Evolutionary conservation across 192 early-diverging fungal genomes (phyloP), one percentile per base, ranked within the genome.

Genomic region (Fimicolochytrium jonesii): DNA sequence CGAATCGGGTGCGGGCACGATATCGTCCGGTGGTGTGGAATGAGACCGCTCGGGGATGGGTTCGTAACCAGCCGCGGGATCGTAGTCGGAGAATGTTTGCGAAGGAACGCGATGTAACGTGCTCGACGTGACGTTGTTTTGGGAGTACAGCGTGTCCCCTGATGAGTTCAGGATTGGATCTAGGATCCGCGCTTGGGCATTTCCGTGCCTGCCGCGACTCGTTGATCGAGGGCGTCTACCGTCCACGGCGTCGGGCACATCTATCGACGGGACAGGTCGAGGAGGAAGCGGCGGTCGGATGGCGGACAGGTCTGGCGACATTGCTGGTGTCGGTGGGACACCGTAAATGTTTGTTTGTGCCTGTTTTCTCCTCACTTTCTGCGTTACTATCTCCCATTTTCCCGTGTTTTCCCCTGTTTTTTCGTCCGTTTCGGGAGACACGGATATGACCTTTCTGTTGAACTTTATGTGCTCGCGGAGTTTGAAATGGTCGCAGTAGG

Each of bases 391-490:
- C 42, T 72, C 59, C 81, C 81, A 83, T 0, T 72, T 50, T 9
- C 68, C 73, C 6, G 73, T 75, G 33, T 60, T 47, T 4, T 61
- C 69, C 11, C 67, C 51, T n/a, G n/a, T n/a, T 2, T 60, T 47
- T 30, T 63, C 56, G 22, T 77, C 75, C 18, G 72, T 32, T 30
- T 77, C 63, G 22, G 77, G 73, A 6, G 62, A 60, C 11, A 80
- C 41, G 32, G 76, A 68, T 25, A 79, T 31, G 11, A 86, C 85
- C 23, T 64, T 73, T 2, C 78, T 71, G 29, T 73, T 64, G 43
- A 84, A 80, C 20, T 77, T 74, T 47, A 86, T 86, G 68, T 83
- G 62, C 23, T 59, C 44, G 0, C 36, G 29, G 52, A 86, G 67
- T 6, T 78, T 59, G 44, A 81, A 84, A 13, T 78, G 68, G 13